phyloP scores from a whole-genome alignment of 192 early-diverging fungal genomes.

The Mortierella claussenii region DNA sequence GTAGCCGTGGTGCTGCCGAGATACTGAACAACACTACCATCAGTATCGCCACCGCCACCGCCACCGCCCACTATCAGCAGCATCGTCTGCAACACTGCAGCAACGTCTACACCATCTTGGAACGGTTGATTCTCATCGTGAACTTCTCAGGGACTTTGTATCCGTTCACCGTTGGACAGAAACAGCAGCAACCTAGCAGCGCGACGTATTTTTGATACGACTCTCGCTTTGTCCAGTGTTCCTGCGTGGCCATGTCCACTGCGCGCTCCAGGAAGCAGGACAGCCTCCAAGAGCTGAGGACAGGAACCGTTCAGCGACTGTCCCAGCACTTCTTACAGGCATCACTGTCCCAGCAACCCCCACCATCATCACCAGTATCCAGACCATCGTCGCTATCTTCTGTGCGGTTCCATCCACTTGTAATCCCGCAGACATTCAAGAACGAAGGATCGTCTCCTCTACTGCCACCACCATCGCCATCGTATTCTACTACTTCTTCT shows the following conservation, averaged over 20 bases:
- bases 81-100: no score
- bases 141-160: no score
- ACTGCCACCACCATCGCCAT: conserved; percentile 5
- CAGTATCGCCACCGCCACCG: no score
- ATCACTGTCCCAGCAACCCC: conserved; percentile 1
- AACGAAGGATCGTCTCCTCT: conserved; percentile 1
- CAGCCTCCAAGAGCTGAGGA: conserved; percentile 26
- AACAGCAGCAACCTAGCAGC: no score
- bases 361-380: background rate
- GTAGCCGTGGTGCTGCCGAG: no score
- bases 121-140: no score
- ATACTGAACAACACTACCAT: no score
- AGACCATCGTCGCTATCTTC: conserved; percentile 15
- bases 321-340: conserved; percentile 45
- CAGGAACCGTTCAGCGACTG: conserved; percentile 41
- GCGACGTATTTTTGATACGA: no score
- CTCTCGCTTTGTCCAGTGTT: no score
- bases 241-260: conserved; percentile 14
- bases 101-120: no score
- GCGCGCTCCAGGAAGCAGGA: conserved; percentile 41
- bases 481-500: background rate
- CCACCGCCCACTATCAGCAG: no score
- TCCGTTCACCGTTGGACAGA: no score
- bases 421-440: conserved; percentile 26
- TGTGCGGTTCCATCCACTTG: conserved; percentile 24